Evolutionary conservation across 2,329 filamentous ascomycete genomes (phyloP).

Genomic region (Pestalotiopsis sp.): DNA sequence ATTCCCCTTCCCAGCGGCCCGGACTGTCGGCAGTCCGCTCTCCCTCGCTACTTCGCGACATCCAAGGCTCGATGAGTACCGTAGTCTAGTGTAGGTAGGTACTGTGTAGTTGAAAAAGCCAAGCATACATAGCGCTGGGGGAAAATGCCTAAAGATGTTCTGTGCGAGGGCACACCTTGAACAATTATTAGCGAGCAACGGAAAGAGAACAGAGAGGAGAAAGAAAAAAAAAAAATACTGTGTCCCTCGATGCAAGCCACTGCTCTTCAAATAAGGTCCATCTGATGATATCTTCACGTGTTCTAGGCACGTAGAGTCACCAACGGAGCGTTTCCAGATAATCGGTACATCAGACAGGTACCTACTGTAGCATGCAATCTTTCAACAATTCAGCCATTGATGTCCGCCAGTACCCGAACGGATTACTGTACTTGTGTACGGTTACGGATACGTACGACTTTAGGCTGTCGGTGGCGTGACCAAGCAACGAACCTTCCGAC

Average conservation of each 20-base stretch:
- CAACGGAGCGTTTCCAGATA: too few species aligned
- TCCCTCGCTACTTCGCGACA: too few species aligned
- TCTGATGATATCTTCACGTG: too few species aligned
- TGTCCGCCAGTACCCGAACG: background rate
- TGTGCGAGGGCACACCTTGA: background rate
- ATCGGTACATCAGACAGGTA: too few species aligned
- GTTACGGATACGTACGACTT: background rate
- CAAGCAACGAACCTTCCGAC: background rate
- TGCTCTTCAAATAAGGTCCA: too few species aligned
- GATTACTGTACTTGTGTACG: background rate
- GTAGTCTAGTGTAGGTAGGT: background rate
- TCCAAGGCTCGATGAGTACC: background rate
- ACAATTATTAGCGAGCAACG: too few species aligned
- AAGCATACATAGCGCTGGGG: background rate
- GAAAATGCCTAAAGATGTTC: background rate
- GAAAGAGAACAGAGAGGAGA: too few species aligned
- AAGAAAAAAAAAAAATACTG: too few species aligned
- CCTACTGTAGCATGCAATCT: too few species aligned
- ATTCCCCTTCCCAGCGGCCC: background rate
- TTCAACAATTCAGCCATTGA: background rate
- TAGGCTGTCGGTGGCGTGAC: slow-evolving; percentile 2
- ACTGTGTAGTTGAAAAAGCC: background rate
- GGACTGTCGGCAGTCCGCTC: slow-evolving; percentile 5
- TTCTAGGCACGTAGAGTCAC: too few species aligned
- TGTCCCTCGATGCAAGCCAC: too few species aligned